Conservation (phyloP, 1,284 basidiomycete genomes). For the Cryptococcus amylolentus region DNA sequence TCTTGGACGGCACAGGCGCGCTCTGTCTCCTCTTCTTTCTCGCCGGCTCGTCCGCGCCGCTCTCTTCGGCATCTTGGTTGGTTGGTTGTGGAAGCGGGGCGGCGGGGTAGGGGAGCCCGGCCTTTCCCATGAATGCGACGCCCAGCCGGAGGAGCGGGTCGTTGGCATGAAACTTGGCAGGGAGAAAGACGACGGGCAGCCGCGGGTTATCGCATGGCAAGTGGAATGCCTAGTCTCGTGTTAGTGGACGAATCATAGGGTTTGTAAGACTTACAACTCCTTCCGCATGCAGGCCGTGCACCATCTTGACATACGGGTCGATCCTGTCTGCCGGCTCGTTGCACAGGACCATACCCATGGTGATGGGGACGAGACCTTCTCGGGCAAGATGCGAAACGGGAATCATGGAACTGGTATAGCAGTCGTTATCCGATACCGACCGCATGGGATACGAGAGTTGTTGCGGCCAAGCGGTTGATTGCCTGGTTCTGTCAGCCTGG, state of each 20-base stretch:
- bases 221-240: conserved; percentile 35
- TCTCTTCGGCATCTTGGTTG: neutral
- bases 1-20: conserved; percentile 17
- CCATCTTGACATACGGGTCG: conserved; percentile 37
- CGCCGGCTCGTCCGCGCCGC: conserved; percentile 9
- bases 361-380: conserved; percentile 39
- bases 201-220: conserved; percentile 25
- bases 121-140: conserved; percentile 45
- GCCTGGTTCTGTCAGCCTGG: conserved; percentile 20
- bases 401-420: conserved; percentile 40
- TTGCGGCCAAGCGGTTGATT: conserved; percentile 38
- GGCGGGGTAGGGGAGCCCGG: conserved; percentile 23
- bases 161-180: conserved; percentile 43
- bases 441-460: conserved; percentile 30
- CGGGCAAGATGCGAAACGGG: conserved; percentile 44
- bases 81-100: conserved; percentile 4
- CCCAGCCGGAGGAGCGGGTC: conserved; percentile 43
- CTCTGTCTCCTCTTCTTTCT: conserved; percentile 32
- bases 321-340: conserved; percentile 35
- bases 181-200: conserved; percentile 44
- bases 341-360: conserved; percentile 48
- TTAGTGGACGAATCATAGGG: neutral
- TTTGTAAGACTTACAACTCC: conserved; percentile 37
- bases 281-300: conserved; percentile 43
- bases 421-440: conserved; percentile 14